Percentiles rank a stretch among this genome's conserved stretches.
phyloP scores from a whole-genome alignment of 306 rosid genomes.

The Ormosia semicastrata region DNA sequence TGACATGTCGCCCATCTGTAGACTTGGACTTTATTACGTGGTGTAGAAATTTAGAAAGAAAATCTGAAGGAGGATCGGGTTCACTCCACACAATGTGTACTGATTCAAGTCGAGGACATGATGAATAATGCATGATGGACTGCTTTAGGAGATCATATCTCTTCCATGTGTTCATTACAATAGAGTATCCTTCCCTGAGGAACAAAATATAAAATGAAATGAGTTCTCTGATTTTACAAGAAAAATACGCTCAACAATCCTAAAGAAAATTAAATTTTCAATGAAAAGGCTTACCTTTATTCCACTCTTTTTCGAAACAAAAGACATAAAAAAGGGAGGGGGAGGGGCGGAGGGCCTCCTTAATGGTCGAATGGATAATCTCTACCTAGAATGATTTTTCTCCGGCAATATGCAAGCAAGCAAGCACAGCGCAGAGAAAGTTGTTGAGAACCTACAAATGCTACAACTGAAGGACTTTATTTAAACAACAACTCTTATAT shows the following conservation, averaged over 20 bases:
- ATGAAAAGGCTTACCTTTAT: background rate
- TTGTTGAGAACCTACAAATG: background rate
- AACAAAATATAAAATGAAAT: conserved; percentile 5
- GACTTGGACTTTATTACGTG: conserved; percentile 45
- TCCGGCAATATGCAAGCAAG: background rate
- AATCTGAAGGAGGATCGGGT: conserved; percentile 70
- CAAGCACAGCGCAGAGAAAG: background rate
- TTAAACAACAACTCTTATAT: no score
- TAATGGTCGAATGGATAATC: background rate
- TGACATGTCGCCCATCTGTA: conserved; percentile 43
- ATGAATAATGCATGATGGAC: conserved; percentile 79
- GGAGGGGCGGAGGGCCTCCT: background rate
- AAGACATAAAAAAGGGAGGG: background rate
- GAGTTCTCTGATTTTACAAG: background rate
- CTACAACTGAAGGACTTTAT: background rate
- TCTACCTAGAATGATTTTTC: background rate
- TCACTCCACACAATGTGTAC: conserved; percentile 96
- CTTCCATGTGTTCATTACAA: conserved; percentile 98
- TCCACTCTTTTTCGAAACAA: background rate
- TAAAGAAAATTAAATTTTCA: background rate
- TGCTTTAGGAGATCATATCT: conserved; percentile 92
- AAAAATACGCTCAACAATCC: background rate
- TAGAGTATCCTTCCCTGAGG: conserved; percentile 77
- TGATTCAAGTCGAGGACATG: conserved; percentile 70
- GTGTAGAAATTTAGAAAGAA: conserved; percentile 45